phyloP scores from a whole-genome alignment of 2,329 filamentous ascomycete genomes.

The Phyllosticta ampelicida region DNA sequence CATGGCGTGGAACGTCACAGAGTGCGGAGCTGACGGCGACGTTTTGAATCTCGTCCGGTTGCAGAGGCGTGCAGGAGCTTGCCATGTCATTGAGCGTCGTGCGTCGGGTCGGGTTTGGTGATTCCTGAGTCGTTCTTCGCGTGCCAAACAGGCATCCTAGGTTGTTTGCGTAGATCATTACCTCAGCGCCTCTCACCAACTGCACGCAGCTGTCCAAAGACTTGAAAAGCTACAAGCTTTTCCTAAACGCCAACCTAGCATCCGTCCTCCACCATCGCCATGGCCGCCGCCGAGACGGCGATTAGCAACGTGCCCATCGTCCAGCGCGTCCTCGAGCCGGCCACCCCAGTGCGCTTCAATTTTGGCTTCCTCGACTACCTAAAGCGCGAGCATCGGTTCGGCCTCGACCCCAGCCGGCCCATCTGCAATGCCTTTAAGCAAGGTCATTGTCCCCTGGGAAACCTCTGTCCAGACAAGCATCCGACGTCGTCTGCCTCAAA shows the following conservation, averaged over 20 bases:
- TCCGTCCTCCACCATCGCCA: not conserved
- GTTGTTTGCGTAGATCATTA: not conserved
- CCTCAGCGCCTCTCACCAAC: not conserved
- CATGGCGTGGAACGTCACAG: not conserved
- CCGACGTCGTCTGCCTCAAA: slow-evolving; percentile 51
- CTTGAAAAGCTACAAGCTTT: not conserved
- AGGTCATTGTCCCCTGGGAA: slow-evolving; percentile 77
- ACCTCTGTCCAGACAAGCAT: slow-evolving; percentile 78
- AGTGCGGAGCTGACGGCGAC: no score
- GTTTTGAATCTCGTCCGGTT: no score
- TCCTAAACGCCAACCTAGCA: not conserved
- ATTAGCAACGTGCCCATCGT: slow-evolving; percentile 14
- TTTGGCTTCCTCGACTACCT: slow-evolving; percentile 86
- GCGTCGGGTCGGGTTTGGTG: not conserved
- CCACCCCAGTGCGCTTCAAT: slow-evolving; percentile 39
- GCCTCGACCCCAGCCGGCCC: slow-evolving; percentile 57
- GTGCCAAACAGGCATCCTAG: not conserved
- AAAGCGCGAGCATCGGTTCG: slow-evolving; percentile 71
- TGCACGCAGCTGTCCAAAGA: not conserved
- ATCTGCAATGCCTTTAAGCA: slow-evolving; percentile 78
- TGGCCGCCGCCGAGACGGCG: not conserved
- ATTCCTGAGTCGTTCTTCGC: not conserved
- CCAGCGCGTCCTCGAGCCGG: slow-evolving; percentile 20
- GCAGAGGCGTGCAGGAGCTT: no score
- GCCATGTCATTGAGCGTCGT: not conserved